Evolutionary conservation across 306 rosid species (phyloP).

Genomic region (Pyrus bretschneideri): DNA sequence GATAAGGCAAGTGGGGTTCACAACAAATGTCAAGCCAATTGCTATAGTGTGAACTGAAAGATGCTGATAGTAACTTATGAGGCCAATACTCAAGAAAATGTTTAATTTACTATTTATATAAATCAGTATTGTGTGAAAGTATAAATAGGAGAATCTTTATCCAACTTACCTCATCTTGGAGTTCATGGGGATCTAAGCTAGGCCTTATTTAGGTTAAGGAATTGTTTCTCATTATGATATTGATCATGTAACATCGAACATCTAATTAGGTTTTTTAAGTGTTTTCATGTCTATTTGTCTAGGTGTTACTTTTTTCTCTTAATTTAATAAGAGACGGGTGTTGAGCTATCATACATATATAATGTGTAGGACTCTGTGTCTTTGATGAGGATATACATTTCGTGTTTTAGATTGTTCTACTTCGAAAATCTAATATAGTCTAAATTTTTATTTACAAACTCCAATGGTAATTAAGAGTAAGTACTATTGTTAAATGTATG

Average conservation of each 20-base stretch:
- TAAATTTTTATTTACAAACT: no score
- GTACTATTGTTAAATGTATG: neutral
- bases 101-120: neutral
- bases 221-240: neutral
- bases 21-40: neutral
- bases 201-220: neutral
- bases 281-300: no score
- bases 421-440: no score
- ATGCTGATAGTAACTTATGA: neutral
- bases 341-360: no score
- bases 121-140: constrained; percentile 3
- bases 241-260: neutral
- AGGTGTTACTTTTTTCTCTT: no score
- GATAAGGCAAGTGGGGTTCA: neutral
- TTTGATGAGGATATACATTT: no score
- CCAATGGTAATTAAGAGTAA: no score
- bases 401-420: no score
- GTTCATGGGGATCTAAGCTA: neutral
- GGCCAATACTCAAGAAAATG: neutral
- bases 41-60: constrained; percentile 8
- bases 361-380: no score
- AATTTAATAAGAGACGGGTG: no score
- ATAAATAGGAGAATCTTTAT: neutral
- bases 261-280: neutral
- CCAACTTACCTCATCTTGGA: neutral